Conservation (phyloP, 345 rosid species). For the Salix caprea region DNA sequence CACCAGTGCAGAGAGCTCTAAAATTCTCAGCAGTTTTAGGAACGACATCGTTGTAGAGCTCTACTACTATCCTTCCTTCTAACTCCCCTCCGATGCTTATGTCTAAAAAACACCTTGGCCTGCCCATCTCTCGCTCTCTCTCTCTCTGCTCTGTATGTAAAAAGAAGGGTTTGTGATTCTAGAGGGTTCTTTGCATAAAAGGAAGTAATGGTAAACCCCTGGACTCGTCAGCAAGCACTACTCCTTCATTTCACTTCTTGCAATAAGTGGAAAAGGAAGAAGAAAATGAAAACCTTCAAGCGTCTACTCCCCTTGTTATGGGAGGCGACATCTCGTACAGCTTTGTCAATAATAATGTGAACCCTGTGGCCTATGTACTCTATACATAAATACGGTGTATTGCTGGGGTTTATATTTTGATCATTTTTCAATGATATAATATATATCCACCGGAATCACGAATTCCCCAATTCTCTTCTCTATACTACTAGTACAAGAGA, state of each 20-base stretch:
- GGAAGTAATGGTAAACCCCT: neutral
- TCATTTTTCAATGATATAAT: too few relatives aligned
- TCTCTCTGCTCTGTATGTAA: neutral
- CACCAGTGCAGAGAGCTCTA: constrained; percentile 89
- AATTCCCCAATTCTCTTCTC: too few relatives aligned
- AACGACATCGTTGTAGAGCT: constrained; percentile 76
- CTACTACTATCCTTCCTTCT: constrained; percentile 83
- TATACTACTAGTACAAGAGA: too few relatives aligned
- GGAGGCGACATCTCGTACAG: neutral
- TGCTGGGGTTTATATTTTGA: neutral
- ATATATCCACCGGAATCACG: too few relatives aligned
- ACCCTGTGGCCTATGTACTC: too few relatives aligned
- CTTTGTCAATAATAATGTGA: too few relatives aligned
- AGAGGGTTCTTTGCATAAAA: neutral
- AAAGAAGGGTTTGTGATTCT: neutral
- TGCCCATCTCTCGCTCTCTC: constrained; percentile 37
- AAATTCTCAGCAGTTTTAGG: constrained; percentile 91
- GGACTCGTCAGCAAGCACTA: neutral
- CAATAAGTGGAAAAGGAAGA: neutral
- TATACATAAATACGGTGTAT: too few relatives aligned
- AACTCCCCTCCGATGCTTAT: constrained; percentile 85
- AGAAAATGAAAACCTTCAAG: neutral
- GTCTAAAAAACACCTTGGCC: constrained; percentile 74
- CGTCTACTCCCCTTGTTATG: neutral
- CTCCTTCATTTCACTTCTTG: neutral